Evolutionary conservation across 2,329 filamentous ascomycete genomes (phyloP).

Genomic region (Dothiorella sarmentorum): DNA sequence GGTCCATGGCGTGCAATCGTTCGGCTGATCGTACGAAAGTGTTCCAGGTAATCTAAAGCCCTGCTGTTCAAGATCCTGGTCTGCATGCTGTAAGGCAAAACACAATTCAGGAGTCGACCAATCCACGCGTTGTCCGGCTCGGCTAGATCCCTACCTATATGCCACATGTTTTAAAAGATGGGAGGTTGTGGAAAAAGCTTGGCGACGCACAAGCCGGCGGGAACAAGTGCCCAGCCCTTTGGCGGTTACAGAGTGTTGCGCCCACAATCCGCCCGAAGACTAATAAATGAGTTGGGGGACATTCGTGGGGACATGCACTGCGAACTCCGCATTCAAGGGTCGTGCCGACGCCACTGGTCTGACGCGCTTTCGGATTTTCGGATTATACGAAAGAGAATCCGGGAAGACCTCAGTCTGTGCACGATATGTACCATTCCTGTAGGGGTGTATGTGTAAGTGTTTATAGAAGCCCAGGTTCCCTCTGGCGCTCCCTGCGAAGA

Average conservation of each 20-base stretch:
- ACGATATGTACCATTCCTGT: background rate
- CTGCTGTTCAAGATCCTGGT: background rate
- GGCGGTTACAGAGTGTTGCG: background rate
- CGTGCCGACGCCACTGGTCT: background rate
- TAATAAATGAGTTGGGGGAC: background rate
- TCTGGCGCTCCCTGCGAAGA: background rate
- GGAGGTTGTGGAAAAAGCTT: slow-evolving; percentile 2
- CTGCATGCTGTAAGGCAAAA: background rate
- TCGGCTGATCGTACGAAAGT: background rate
- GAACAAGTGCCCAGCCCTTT: background rate
- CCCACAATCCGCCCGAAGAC: background rate
- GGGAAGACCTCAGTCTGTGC: background rate
- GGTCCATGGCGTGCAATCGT: background rate
- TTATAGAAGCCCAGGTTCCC: background rate
- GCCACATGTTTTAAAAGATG: slow-evolving; percentile 15
- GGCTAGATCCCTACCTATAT: slow-evolving; percentile 6
- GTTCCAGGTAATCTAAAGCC: background rate
- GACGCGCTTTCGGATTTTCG: background rate
- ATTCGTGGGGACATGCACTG: slow-evolving; percentile 3
- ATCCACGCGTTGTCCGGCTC: background rate
- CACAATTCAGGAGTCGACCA: slow-evolving; percentile 1
- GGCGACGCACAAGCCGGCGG: background rate
- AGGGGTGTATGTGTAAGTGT: background rate
- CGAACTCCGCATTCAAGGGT: background rate
- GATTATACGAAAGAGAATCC: background rate